These are phyloP conservation scores for Dalbergia oliveri DNA, from an alignment of 306 rosid species.

Conservation along the genomic window DNA sequence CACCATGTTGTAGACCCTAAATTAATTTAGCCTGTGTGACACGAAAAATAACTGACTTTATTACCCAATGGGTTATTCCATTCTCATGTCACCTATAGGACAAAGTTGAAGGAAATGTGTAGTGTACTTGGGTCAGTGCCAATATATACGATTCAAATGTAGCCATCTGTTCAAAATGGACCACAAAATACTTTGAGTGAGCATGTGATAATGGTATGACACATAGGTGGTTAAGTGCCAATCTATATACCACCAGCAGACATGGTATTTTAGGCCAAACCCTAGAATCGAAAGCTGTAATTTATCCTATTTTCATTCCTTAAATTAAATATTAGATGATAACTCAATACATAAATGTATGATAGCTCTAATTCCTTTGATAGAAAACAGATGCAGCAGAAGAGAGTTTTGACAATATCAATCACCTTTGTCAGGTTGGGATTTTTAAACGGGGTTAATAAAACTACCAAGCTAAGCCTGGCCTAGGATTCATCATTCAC, in stretches of 20 bases:
- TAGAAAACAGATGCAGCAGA: background rate
- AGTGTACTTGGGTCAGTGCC: conserved; percentile 6
- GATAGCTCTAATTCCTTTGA: background rate
- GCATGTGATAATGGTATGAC: background rate
- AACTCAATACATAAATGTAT: background rate
- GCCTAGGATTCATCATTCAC: background rate
- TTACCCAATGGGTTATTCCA: background rate
- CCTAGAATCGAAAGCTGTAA: background rate
- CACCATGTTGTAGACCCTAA: background rate
- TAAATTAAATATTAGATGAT: conserved; percentile 5
- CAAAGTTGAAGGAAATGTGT: background rate
- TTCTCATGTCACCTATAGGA: background rate
- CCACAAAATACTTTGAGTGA: background rate
- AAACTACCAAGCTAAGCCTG: background rate
- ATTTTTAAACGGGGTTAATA: conserved; percentile 3
- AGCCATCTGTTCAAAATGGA: background rate
- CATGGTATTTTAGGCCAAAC: background rate
- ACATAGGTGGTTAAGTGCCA: background rate
- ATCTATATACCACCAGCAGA: background rate
- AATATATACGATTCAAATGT: background rate
- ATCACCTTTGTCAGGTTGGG: background rate
- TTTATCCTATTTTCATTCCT: conserved; percentile 16
- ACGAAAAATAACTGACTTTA: background rate
- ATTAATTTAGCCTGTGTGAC: background rate
- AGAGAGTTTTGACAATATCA: background rate